These are phyloP conservation scores for Sisymbrium altissimum DNA, from an alignment of 345 rosid genomes.

Conservation along the genomic window DNA sequence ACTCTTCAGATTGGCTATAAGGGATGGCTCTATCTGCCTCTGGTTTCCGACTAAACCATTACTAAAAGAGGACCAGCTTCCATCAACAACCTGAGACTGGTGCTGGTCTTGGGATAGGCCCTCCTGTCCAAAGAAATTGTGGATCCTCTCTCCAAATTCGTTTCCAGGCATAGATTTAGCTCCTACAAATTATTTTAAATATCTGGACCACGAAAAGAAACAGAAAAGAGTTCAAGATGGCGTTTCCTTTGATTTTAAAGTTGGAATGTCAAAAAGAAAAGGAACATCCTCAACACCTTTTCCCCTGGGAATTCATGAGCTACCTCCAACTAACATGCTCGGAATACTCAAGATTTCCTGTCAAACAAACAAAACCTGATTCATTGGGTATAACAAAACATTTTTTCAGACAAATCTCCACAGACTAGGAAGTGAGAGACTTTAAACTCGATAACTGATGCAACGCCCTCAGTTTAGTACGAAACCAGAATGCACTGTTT, in stretches of 20 bases:
- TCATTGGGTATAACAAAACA: neutral
- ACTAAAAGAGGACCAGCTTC: slow-evolving; percentile 57
- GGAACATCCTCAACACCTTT: slow-evolving; percentile 27
- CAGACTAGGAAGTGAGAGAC: neutral
- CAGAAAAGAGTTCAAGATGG: slow-evolving; percentile 15
- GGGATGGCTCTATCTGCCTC: slow-evolving; percentile 55
- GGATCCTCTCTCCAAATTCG: slow-evolving; percentile 89
- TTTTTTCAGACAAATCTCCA: neutral
- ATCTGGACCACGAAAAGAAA: slow-evolving; percentile 28
- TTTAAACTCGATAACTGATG: neutral
- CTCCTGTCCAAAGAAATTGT: slow-evolving; percentile 80
- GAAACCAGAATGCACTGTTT: neutral
- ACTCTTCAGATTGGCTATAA: slow-evolving; percentile 53
- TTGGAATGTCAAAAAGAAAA: neutral
- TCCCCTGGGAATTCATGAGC: slow-evolving; percentile 31
- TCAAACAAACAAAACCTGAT: slow-evolving; percentile 6
- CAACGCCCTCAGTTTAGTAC: neutral
- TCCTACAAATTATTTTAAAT: slow-evolving; percentile 33
- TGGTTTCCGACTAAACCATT: slow-evolving; percentile 60
- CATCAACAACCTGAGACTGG: slow-evolving; percentile 56
- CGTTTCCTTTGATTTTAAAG: neutral
- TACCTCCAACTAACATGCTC: slow-evolving; percentile 26
- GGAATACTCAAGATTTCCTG: slow-evolving; percentile 13
- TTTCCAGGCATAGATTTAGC: slow-evolving; percentile 91
- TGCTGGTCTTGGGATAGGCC: slow-evolving; percentile 63